Conservation (phyloP, 257 asterid genomes). For the Primulina eburnea region DNA sequence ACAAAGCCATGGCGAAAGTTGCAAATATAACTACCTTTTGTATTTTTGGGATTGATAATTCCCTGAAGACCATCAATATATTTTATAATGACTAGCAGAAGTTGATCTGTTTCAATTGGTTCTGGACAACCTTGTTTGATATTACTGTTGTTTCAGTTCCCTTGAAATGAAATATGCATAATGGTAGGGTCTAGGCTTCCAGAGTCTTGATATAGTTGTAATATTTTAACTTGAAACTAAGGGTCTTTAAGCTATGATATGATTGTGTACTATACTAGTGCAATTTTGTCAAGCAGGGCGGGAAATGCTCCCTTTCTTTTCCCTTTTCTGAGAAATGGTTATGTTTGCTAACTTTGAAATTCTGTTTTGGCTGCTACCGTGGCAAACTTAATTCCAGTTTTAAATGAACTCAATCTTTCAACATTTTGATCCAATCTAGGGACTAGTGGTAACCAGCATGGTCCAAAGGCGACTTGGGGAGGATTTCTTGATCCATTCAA, state of each 20-base stretch:
- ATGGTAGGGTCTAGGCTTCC: too few species aligned
- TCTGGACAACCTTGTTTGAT: too few species aligned
- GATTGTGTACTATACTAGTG: too few species aligned
- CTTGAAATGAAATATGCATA: too few species aligned
- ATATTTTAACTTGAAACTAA: too few species aligned
- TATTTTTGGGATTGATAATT: not conserved
- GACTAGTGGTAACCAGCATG: constrained; percentile 20
- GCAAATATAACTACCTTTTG: not conserved
- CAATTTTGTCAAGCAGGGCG: not conserved
- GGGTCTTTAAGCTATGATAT: too few species aligned
- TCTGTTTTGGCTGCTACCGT: not conserved
- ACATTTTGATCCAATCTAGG: constrained; percentile 32
- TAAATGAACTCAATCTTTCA: not conserved
- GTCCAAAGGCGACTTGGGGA: constrained; percentile 29
- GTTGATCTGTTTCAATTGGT: too few species aligned
- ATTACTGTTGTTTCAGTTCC: too few species aligned
- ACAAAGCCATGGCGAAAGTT: not conserved
- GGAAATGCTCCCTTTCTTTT: not conserved
- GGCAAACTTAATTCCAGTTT: not conserved
- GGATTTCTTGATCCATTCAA: constrained; percentile 34
- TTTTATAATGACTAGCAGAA: too few species aligned
- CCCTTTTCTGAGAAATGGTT: not conserved
- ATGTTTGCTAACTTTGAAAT: not conserved
- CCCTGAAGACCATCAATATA: too few species aligned
- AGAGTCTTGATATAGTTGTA: too few species aligned